phyloP scores from a whole-genome alignment of 148 eudicot species.

The Cornus suecica region DNA sequence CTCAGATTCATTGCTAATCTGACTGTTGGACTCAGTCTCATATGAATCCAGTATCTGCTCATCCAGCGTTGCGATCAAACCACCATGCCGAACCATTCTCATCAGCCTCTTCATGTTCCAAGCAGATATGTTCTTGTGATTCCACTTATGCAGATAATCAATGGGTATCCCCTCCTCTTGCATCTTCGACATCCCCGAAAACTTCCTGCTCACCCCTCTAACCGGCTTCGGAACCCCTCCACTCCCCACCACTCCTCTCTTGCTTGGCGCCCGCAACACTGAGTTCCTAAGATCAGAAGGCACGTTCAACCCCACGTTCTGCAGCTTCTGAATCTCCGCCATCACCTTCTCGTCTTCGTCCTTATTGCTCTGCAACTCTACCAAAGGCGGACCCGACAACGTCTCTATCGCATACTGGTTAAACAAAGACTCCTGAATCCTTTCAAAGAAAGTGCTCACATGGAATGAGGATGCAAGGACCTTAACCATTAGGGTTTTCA shows the following conservation, averaged over 20 bases:
- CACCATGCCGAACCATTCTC: conserved; percentile 48
- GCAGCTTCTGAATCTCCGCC: neutral
- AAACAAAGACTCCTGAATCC: conserved; percentile 49
- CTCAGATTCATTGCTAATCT: conserved; percentile 49
- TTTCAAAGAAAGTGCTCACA: conserved; percentile 45
- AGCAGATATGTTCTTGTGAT: conserved; percentile 58
- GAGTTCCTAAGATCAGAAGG: neutral
- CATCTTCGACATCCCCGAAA: conserved; percentile 33
- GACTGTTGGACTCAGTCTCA: conserved; percentile 35
- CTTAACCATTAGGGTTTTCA: conserved; percentile 47
- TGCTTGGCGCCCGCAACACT: neutral
- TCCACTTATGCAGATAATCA: conserved; percentile 44
- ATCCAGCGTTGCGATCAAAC: conserved; percentile 42
- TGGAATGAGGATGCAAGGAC: conserved; percentile 49
- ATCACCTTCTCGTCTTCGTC: neutral
- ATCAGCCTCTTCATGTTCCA: conserved; percentile 71
- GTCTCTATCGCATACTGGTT: conserved; percentile 56
- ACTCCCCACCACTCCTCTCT: neutral
- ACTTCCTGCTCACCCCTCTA: neutral
- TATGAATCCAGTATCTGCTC: conserved; percentile 41
- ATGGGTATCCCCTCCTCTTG: conserved; percentile 35
- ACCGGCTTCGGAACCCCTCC: neutral
- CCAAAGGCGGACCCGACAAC: conserved; percentile 35
- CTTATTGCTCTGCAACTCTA: neutral
- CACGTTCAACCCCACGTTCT: neutral